These are phyloP conservation scores for Acer yangbiense DNA, from an alignment of 345 rosid genomes.

Conservation along the genomic window DNA sequence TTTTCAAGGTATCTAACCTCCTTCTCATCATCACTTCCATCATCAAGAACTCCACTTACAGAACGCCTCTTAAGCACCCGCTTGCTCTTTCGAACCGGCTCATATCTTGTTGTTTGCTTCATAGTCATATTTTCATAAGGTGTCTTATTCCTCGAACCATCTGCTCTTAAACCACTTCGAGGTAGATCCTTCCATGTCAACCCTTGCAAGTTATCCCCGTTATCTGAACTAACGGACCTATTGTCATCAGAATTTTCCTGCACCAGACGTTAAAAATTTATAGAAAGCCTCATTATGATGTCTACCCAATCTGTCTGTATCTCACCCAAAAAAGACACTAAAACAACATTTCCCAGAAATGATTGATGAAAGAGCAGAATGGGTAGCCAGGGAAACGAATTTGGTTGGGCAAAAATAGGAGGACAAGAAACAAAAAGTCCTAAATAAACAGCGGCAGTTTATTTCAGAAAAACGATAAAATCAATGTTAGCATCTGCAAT, in stretches of 20 bases:
- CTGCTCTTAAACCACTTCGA: conserved; percentile 33
- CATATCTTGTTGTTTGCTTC: conserved; percentile 35
- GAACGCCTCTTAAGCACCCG: conserved; percentile 46
- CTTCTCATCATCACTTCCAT: conserved; percentile 43
- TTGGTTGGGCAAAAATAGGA: background rate
- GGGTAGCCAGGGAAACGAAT: background rate
- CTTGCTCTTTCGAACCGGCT: conserved; percentile 53
- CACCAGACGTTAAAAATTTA: conserved; percentile 20
- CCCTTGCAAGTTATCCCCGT: conserved; percentile 40
- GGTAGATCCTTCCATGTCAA: conserved; percentile 45
- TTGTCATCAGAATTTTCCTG: conserved; percentile 42
- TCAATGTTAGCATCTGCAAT: background rate
- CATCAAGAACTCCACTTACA: conserved; percentile 42
- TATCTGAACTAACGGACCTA: conserved; percentile 29
- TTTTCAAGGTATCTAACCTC: conserved; percentile 61
- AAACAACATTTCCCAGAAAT: background rate
- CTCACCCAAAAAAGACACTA: conserved; percentile 15
- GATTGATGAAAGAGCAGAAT: background rate
- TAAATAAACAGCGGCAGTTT: background rate
- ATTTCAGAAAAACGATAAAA: background rate
- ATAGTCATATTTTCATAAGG: conserved; percentile 29
- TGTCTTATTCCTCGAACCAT: conserved; percentile 25
- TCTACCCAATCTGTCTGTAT: background rate
- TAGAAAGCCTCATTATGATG: conserved; percentile 18
- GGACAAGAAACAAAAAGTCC: background rate